Percentiles rank a stretch among this genome's conserved stretches.
phyloP scores from a whole-genome alignment of 176 grass and related monocot genomes.

The Panicum miliaceum region DNA sequence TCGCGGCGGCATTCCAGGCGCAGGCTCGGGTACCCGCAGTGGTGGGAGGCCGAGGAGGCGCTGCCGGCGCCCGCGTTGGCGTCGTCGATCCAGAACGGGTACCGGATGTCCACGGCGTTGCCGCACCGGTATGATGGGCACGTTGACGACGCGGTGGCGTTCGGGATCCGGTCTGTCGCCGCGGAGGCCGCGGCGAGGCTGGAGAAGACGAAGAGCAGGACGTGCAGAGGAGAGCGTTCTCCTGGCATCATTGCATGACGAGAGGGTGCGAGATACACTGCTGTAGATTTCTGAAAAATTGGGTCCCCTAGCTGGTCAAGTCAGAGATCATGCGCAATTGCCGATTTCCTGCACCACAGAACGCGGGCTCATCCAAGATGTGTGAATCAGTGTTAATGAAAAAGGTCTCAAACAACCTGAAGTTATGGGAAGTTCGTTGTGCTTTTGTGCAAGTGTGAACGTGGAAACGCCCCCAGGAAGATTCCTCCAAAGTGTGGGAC shows the following conservation, averaged over 20 bases:
- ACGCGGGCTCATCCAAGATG: constrained; percentile 50
- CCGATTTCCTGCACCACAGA: not conserved
- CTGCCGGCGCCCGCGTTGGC: not conserved
- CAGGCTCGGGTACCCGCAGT: constrained; percentile 55
- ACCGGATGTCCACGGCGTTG: constrained; percentile 56
- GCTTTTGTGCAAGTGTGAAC: not conserved
- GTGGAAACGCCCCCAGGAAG: not conserved
- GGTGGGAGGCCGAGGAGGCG: not conserved
- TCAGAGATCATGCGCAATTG: constrained; percentile 10
- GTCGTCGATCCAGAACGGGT: constrained; percentile 57
- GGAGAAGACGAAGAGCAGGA: constrained; percentile 21
- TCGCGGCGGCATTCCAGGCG: constrained; percentile 41
- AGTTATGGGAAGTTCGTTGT: not conserved
- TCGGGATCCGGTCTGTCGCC: constrained; percentile 1
- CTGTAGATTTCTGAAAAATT: not conserved
- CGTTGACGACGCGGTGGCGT: not conserved
- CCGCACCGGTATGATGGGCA: constrained; percentile 59
- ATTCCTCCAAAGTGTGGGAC: not conserved
- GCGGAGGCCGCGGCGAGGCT: not conserved
- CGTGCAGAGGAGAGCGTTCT: not conserved
- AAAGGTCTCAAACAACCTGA: not conserved
- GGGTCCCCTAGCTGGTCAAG: not conserved
- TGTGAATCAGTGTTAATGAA: constrained; percentile 19
- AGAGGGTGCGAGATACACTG: not conserved
- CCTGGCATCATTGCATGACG: constrained; percentile 23